Evolutionary conservation across 1,139 yeast genomes (phyloP), one percentile per base, ranked within the genome.

Genomic region (Saccharomyces uvarum): DNA sequence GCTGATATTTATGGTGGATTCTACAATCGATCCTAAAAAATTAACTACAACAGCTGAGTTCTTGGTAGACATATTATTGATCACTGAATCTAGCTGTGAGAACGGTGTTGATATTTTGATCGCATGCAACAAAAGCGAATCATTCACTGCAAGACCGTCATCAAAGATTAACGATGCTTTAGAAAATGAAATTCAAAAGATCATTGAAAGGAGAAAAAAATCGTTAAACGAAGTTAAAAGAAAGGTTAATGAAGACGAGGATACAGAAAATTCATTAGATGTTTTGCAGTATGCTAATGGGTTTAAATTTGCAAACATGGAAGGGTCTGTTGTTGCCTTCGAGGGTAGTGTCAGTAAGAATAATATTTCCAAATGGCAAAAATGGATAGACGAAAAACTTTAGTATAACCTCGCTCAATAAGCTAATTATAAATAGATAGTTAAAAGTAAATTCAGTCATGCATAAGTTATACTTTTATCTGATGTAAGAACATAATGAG

Each of bases 71-170:
- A 71, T 86, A 44, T 71, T 86, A 48, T 72, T 78, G 21, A 66
- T 77, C 27, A 81, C 88, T 1, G 95, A 87, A 64, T 47, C 41
- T 14, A 72, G 76, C 51, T 73, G 76, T 54, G 81, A 83, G 19
- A 66, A 70, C 21, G 95, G 95, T 2, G 77, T 86, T 16, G 93
- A 87, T 66, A 74, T 85, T 52, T 73, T 88, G 55, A 73, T 91
- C 61, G 95, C 91, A 29, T 82, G 91, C 57, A 93, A 91, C 73
- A 90, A 90, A 68, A 78, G 79, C 49, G 98, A 93, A 65, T 78
- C 84, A 51, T 93, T 93, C 73, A 88, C 88, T 61, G 81, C 95
- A 16, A 79, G 88, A 59, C 93, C 95, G 19, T 76, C 83, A 7
- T 67, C 71, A 53, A 83, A 85, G 64, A 77, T 91, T 53, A 77